Percentiles rank a stretch among this genome's conserved stretches.
Conservation (phyloP, 2,329 filamentous ascomycete genomes). For the Penicillium sp. region DNA sequence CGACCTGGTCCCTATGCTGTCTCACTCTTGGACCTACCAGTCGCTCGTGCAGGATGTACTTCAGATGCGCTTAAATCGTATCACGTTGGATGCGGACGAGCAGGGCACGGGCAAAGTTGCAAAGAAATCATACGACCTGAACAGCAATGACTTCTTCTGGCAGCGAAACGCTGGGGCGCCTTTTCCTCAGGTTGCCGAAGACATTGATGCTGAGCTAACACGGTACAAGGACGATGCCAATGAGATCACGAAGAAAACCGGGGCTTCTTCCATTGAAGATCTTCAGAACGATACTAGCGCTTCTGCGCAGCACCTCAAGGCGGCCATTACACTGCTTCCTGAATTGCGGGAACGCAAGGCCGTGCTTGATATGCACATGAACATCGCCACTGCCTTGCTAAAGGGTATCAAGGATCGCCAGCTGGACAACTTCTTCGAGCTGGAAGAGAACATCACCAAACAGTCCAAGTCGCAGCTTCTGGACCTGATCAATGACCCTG, state of each 20-base stretch:
- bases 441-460: conserved; percentile 90
- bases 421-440: conserved; percentile 92
- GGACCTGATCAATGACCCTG: conserved; percentile 77
- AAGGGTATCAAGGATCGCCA: conserved; percentile 92
- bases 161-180: conserved; percentile 84
- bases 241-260: conserved; percentile 93
- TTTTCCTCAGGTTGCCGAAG: conserved; percentile 94
- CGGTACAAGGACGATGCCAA: conserved; percentile 95
- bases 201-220: conserved; percentile 90
- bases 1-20: conserved; percentile 97
- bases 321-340: conserved; percentile 88
- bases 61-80: conserved; percentile 84
- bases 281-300: conserved; percentile 85
- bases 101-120: conserved; percentile 71
- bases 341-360: conserved; percentile 91
- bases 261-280: conserved; percentile 88
- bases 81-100: conserved; percentile 86
- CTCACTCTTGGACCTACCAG: conserved; percentile 90
- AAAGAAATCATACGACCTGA: conserved; percentile 89
- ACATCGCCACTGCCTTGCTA: conserved; percentile 78
- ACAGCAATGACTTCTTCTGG: conserved; percentile 94
- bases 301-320: conserved; percentile 92
- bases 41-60: conserved; percentile 79
- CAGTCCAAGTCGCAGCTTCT: conserved; percentile 87
- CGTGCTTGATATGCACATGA: conserved; percentile 98